Percentiles rank a stretch among this genome's conserved stretches.
Evolutionary conservation across 2,329 filamentous ascomycete species (phyloP).

Genomic region (Rhynchosporium secalis): DNA sequence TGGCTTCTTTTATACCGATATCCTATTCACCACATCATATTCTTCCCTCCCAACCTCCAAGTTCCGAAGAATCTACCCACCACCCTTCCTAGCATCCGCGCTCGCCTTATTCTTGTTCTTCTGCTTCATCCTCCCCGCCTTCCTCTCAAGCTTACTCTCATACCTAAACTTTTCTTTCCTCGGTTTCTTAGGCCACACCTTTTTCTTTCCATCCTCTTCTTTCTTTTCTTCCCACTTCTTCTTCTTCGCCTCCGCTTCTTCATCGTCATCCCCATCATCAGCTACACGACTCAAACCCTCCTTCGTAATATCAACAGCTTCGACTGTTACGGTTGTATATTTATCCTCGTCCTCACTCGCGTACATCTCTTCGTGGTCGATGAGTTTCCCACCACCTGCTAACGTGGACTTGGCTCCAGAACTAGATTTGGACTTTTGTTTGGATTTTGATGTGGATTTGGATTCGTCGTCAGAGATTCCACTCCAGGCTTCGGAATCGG

Average conservation of each 20-base stretch:
- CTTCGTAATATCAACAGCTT: conserved; percentile 77
- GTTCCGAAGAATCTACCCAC: conserved; percentile 20
- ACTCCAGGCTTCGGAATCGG: conserved; percentile 59
- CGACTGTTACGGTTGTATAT: conserved; percentile 92
- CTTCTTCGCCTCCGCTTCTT: conserved; percentile 39
- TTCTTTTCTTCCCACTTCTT: conserved; percentile 39
- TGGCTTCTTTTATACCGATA: conserved; percentile 2
- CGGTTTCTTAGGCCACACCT: conserved; percentile 62
- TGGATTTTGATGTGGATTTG: conserved; percentile 35
- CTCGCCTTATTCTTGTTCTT: conserved; percentile 60
- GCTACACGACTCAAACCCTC: conserved; percentile 65
- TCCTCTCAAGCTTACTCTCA: conserved; percentile 82
- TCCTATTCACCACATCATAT: background rate
- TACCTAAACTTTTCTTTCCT: conserved; percentile 93
- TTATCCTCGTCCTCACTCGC: conserved; percentile 79
- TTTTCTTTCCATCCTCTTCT: conserved; percentile 43
- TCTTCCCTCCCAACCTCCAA: conserved; percentile 16
- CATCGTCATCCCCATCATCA: conserved; percentile 40
- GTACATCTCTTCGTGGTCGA: conserved; percentile 86
- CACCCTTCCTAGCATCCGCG: conserved; percentile 38
- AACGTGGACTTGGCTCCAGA: too few relatives aligned
- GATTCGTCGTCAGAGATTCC: conserved; percentile 57
- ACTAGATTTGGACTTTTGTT: too few relatives aligned
- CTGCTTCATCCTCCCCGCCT: conserved; percentile 68
- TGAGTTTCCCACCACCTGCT: conserved; percentile 39